These are phyloP conservation scores for Neurospora terricola DNA, from an alignment of 495 filamentous ascomycete genomes.

Conservation along the genomic window DNA sequence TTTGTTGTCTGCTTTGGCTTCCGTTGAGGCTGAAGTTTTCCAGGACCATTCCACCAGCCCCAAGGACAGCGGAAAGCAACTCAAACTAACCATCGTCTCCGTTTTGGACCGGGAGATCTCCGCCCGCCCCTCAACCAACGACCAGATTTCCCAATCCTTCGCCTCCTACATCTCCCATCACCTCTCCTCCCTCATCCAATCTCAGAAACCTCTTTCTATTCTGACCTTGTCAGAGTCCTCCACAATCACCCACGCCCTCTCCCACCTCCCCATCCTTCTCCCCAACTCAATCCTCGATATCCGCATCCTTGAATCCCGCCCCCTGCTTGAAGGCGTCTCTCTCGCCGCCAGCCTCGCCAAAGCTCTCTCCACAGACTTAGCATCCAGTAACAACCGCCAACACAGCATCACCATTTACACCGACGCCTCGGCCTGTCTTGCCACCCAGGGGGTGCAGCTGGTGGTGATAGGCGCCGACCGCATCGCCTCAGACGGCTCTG, in stretches of 20 bases:
- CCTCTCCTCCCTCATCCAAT: conserved; percentile 1
- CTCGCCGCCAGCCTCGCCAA: conserved; percentile 40
- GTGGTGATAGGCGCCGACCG: conserved; percentile 55
- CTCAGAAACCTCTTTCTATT: conserved; percentile 29
- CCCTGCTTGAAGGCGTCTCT: conserved; percentile 53
- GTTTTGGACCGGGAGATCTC: conserved; percentile 1
- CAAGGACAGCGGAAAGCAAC: conserved; percentile 18
- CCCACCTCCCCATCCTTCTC: conserved; percentile 6
- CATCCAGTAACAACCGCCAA: conserved; percentile 11
- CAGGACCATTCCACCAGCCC: conserved; percentile 12
- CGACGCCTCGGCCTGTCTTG: conserved; percentile 50
- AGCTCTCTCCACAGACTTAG: conserved; percentile 11
- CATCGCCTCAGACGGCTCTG: conserved; percentile 44
- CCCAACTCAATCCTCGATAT: conserved; percentile 32
- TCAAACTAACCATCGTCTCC: conserved; percentile 7
- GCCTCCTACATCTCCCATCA: background rate
- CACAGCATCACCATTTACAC: conserved; percentile 41
- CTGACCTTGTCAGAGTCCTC: conserved; percentile 53
- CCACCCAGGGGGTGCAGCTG: conserved; percentile 35
- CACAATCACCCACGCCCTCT: conserved; percentile 37
- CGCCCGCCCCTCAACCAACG: conserved; percentile 38
- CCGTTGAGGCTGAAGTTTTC: conserved; percentile 12
- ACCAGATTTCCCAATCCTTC: conserved; percentile 10
- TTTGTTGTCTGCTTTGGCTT: conserved; percentile 34
- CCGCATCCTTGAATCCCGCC: conserved; percentile 55